A percentile compares a stretch with the other conserved stretches of the same genome.
These are phyloP conservation scores for Boletus bicolor DNA, from an alignment of 768 basidiomycete species.

Conservation along the genomic window DNA sequence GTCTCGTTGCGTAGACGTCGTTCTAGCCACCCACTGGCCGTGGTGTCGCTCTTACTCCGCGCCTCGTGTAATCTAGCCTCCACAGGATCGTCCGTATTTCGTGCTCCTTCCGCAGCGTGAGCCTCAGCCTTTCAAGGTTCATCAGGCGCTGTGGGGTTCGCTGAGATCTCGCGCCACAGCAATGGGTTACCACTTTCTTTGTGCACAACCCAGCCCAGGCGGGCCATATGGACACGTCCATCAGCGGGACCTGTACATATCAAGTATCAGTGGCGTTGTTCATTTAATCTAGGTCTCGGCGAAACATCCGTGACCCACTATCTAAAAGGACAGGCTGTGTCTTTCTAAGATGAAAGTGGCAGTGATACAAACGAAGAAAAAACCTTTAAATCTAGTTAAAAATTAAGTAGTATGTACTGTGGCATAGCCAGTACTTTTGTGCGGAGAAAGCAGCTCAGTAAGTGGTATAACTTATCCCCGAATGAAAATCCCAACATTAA, in stretches of 20 bases:
- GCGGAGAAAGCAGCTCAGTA: conserved; percentile 4
- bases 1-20: neutral
- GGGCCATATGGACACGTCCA: neutral
- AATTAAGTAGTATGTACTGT: conserved; percentile 15
- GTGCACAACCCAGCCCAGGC: neutral
- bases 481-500: conserved; percentile 23
- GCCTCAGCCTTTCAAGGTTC: neutral
- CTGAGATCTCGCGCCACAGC: conserved; percentile 25
- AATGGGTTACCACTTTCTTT: conserved; percentile 7
- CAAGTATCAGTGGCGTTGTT: conserved; percentile 5
- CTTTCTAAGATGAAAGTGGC: conserved; percentile 8
- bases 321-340: conserved; percentile 4
- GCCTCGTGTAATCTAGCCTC: conserved; percentile 14
- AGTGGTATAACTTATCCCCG: conserved; percentile 30
- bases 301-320: neutral
- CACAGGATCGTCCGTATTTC: neutral
- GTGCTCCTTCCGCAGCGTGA: conserved; percentile 16
- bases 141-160: conserved; percentile 17
- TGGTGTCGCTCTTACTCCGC: conserved; percentile 10
- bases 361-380: conserved; percentile 14
- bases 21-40: conserved; percentile 1
- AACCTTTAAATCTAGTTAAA: conserved; percentile 5
- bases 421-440: conserved; percentile 25
- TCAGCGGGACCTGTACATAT: conserved; percentile 5
- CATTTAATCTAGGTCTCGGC: conserved; percentile 16